Evolutionary conservation across 176 grass and related monocot genomes (phyloP), one percentile per base, ranked within the genome.

Genomic region (Puccinellia tenuiflora): DNA sequence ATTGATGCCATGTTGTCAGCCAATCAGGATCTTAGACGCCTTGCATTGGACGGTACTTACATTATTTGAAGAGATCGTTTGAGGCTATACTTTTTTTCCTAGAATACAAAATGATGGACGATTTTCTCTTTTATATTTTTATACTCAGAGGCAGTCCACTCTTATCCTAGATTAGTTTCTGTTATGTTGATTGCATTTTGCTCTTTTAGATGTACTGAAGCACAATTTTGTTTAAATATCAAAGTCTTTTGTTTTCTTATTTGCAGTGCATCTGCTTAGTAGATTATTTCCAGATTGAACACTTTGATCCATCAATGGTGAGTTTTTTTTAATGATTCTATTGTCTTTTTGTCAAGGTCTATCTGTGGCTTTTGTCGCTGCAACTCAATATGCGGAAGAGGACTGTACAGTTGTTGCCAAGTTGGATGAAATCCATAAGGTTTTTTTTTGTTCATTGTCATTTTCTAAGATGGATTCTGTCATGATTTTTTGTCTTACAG

Each of bases 391-490:
- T 8, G 79, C 84, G 52, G 83, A 91, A 86, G 90, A 91, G 82
- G 84, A 80, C 33, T 81, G 80, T 69, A 80, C 80, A 65, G 76
- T 86, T 61, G 64, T 84, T 73, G 7, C 38, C 60, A 78, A 79
- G 28, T 65, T 95, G 72, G 88, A 95, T 70, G 90, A 95, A 60
- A 40, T 95, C 84, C 81, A 90, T 84, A 89, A 98, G 92, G 95
- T 97, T 77, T 72, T 80, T 65, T 59, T 54, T 83, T 45, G n/a
- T 85, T 76, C 40, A 18, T 3, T 52, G 18, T 61, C 68, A 74
- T 68, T 78, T 56, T 65, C 13, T 54, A 52, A 48, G 2, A 54
- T 18, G 35, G 29, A 63, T n/a, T 26, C 61, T 79, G 6, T 76
- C 30, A 7, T 60, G n/a, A 24, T 13, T 13, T 21, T 66, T 75